Base-by-base conservation (phyloP, 805 yeast genomes). In the Wickerhamiella brachini region DNA sequence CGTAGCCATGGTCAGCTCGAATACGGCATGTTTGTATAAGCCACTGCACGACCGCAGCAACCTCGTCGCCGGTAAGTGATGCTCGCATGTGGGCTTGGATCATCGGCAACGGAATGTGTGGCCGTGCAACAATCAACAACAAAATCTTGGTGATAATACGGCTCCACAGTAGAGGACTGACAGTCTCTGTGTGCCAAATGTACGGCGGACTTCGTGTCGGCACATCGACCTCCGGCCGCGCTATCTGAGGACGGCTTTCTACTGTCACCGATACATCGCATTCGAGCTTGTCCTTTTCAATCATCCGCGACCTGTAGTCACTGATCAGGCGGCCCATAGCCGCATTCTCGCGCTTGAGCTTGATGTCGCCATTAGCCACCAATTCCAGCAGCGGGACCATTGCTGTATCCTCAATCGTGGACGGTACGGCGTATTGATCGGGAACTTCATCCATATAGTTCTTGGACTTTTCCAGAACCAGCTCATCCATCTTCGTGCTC, bases 271-370 rank as follows among this genome's bases (percentile, higher is more conserved):
- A 43, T 3, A 80, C 78, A 61, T 78, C 95, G 62, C 80, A 82
- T 59, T 75, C 86, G 47, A 77, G 73, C 62, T 72, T 80, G 43
- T 73, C 78, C 56, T 81, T 77, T 54, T 85, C 94, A 42, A 85
- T 75, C 18, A 78, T 70, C 54, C 95, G 74, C 1, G 95, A 83
- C 41, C 82, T 83, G 62, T 88, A 89, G 12, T 85, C 81, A 37
- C 73, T 71, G 49, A 76, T 71, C n/a, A 74, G 62, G 20, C 54
- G 51, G 7, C 63, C 63, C 5, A 53, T 71, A 9, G 73, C 66
- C 49, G 75, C 74, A 57, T 84, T 85, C 21, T 84, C 71, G 45
- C 82, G 71, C 3, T 72, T 71, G 3, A 81, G 55, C 9, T 66
- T 62, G 3, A 80, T 55, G 15, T 65, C 61, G 4, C 65, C 59